These are phyloP conservation scores for Candida adriatica DNA, from an alignment of 805 yeast species.

Conservation along the genomic window DNA sequence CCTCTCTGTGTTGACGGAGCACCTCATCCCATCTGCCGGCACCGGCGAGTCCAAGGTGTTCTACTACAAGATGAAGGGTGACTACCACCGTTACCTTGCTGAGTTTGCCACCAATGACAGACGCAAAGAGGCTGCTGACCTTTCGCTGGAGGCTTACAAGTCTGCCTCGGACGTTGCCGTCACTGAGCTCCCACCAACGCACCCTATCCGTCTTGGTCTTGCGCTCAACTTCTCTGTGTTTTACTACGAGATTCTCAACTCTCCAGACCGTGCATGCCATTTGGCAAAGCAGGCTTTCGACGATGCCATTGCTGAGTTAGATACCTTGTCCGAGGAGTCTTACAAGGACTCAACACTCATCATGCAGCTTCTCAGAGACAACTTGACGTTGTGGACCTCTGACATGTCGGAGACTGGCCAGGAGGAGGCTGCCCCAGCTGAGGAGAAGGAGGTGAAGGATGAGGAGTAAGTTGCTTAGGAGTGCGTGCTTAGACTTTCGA, in stretches of 20 bases:
- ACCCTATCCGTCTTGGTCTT: constrained; percentile 95
- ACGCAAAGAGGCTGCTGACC: constrained; percentile 88
- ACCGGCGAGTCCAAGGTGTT: constrained; percentile 97
- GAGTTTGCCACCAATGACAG: constrained; percentile 90
- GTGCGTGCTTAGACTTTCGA: too few species aligned
- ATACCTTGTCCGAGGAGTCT: constrained; percentile 94
- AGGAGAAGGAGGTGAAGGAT: constrained; percentile 26
- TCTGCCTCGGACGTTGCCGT: constrained; percentile 96
- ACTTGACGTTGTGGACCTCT: constrained; percentile 95
- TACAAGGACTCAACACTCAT: constrained; percentile 97
- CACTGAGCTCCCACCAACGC: constrained; percentile 96
- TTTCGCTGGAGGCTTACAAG: constrained; percentile 90
- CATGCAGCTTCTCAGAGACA: constrained; percentile 98
- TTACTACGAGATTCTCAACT: constrained; percentile 95
- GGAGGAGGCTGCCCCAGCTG: constrained; percentile 39
- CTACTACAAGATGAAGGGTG: constrained; percentile 99
- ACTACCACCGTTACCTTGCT: constrained; percentile 97
- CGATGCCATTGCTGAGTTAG: constrained; percentile 98
- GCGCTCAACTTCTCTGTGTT: constrained; percentile 97
- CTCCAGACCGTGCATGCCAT: constrained; percentile 98
- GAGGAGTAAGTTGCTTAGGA: constrained; percentile 22
- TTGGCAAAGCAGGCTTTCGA: constrained; percentile 98
- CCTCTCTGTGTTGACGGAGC: constrained; percentile 77
- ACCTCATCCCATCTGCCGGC: constrained; percentile 89
- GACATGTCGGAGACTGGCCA: constrained; percentile 83